Evolutionary conservation across 768 basidiomycete species (phyloP), one percentile per base, ranked within the genome.

Genomic region (Candolleomyces aberdarensis): DNA sequence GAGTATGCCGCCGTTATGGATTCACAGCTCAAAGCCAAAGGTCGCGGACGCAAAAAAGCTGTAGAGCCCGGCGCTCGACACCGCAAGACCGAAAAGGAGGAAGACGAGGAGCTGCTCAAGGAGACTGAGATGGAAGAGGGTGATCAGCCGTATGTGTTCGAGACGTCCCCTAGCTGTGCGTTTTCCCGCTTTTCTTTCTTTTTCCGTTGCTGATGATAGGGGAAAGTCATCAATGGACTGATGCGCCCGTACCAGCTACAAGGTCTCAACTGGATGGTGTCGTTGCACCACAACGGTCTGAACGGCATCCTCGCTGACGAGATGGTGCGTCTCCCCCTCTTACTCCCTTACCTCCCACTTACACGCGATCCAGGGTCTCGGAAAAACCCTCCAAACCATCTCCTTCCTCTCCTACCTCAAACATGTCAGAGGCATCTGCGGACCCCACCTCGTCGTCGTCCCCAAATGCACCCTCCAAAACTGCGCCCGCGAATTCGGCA

Each of bases 391-490:
- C 0, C 97, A 99, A 77, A 98, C 96, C 0, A 96, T 99, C 67
- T 89, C 96, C 1, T 99, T 99, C 82, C 86, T 98, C 26, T 86
- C 94, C 5, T 98, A 97, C 72, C 88, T 98, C 64, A 94, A 91
- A 70, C 89, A 94, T 70, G 86, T 94, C 71, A 83, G 82, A 22
- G 83, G 82, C 60, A 87, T 83, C 58, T 63, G 74, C 17, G 96
- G 97, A 2, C 95, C 94, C 3, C 96, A 98, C 73, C 85, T 98
- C 22, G 85, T 99, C 68, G 92, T 98, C 61, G 97, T 98, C 5
- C 97, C 97, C n/a, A 98, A 98, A 75, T 96, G 94, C 1, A 99
- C 96, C 0, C 80, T 98, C 26, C 93, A 98, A 72, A 99, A 98
- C 71, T 99, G 97, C 96, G 77, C 83, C 17, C 88, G 97, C 65